These are phyloP conservation scores for Yamadazyma philogaea DNA, from an alignment of 805 yeast species.

Conservation along the genomic window DNA sequence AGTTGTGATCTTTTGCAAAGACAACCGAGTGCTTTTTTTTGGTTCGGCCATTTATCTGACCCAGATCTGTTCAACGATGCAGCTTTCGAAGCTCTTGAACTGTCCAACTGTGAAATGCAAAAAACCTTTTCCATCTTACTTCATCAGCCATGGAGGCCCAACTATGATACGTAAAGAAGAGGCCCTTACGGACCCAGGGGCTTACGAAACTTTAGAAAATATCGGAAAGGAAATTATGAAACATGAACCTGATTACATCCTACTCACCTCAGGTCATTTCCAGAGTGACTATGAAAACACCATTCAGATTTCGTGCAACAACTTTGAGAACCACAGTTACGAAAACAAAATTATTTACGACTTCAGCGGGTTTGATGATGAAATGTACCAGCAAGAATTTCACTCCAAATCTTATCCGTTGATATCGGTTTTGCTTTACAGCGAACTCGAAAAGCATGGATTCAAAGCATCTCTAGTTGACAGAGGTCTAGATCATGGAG, in stretches of 20 bases:
- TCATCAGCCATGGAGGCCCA: conserved; percentile 84
- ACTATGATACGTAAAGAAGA: conserved; percentile 60
- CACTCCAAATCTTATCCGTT: conserved; percentile 44
- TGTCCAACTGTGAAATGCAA: conserved; percentile 12
- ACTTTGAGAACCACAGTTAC: not conserved
- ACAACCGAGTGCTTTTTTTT: too few species aligned
- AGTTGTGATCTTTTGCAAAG: too few species aligned
- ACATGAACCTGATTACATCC: conserved; percentile 61
- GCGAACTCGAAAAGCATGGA: conserved; percentile 40
- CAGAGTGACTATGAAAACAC: conserved; percentile 43
- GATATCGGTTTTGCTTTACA: conserved; percentile 45
- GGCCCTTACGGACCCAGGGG: conserved; percentile 56
- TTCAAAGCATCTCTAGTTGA: conserved; percentile 41
- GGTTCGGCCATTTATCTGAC: too few species aligned
- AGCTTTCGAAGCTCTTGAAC: not conserved
- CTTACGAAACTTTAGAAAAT: conserved; percentile 48
- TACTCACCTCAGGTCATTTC: conserved; percentile 80
- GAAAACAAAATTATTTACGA: conserved; percentile 65
- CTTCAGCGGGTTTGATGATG: conserved; percentile 67
- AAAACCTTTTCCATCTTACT: conserved; percentile 54
- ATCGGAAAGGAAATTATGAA: conserved; percentile 52
- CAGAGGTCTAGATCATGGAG: conserved; percentile 83
- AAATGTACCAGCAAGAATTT: conserved; percentile 62
- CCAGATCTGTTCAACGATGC: not conserved
- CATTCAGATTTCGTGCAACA: conserved; percentile 44